These are phyloP conservation scores for Psophocarpus tetragonolobus DNA, from an alignment of 306 rosid genomes.

Conservation along the genomic window DNA sequence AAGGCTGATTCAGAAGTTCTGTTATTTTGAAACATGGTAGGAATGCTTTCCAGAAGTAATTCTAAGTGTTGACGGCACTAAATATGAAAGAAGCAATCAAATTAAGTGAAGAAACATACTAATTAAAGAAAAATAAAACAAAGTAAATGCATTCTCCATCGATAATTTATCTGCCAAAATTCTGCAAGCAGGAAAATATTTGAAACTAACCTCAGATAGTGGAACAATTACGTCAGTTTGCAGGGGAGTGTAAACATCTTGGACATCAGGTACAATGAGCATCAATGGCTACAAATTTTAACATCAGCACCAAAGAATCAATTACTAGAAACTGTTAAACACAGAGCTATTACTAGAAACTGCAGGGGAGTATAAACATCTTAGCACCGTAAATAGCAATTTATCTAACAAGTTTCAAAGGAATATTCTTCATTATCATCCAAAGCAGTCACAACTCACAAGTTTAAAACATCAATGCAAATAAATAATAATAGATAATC, in stretches of 20 bases:
- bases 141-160: constrained; percentile 3
- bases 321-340: constrained; percentile 3
- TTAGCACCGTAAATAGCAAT: constrained; percentile 15
- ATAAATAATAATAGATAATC: constrained; percentile 13
- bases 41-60: constrained; percentile 85
- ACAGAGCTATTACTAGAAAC: constrained; percentile 14
- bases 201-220: constrained; percentile 78
- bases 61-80: constrained; percentile 96
- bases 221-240: constrained; percentile 89
- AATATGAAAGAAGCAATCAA: constrained; percentile 31
- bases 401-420: constrained; percentile 6
- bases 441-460: constrained; percentile 23
- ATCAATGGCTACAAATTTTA: constrained; percentile 75
- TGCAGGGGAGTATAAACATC: constrained; percentile 5
- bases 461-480: constrained; percentile 11
- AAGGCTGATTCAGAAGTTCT: constrained; percentile 93
- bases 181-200: neutral
- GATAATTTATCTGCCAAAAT: constrained; percentile 6
- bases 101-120: constrained; percentile 16
- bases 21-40: constrained; percentile 83
- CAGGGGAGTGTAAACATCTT: constrained; percentile 97
- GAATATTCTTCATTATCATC: constrained; percentile 14
- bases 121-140: constrained; percentile 17
- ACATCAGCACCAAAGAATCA: constrained; percentile 28
- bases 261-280: constrained; percentile 98